phyloP scores from a whole-genome alignment of 2,329 filamentous ascomycete genomes.

The Cladorrhinum sp. region DNA sequence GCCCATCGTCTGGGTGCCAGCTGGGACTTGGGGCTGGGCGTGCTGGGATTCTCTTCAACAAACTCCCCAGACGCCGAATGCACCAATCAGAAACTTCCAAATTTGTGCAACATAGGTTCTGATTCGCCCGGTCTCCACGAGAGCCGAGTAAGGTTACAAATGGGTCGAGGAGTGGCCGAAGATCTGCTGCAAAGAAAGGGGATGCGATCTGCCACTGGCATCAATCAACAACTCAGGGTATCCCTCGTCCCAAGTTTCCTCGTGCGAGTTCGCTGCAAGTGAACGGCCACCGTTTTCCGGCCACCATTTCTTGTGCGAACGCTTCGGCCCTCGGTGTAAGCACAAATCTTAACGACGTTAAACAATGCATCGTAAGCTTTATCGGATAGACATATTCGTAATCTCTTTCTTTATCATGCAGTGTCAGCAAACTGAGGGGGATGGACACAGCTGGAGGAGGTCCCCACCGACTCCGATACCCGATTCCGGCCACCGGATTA shows the following conservation, averaged over 20 bases:
- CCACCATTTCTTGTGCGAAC: neutral
- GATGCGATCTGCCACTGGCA: neutral
- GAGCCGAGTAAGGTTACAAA: slow-evolving; percentile 4
- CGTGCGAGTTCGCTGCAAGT: neutral
- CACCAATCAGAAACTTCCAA: slow-evolving; percentile 20
- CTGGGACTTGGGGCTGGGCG: neutral
- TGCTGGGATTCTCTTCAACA: neutral
- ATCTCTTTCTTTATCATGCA: neutral
- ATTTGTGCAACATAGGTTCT: slow-evolving; percentile 15
- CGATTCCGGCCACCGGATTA: neutral
- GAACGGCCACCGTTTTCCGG: slow-evolving; percentile 5
- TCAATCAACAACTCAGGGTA: neutral
- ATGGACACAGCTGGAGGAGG: neutral
- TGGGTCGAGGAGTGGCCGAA: slow-evolving; percentile 8
- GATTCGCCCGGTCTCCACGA: slow-evolving; percentile 22
- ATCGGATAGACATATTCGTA: neutral
- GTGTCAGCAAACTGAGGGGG: neutral
- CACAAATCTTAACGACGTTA: neutral
- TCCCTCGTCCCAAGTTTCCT: neutral
- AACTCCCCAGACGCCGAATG: neutral
- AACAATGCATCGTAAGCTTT: neutral
- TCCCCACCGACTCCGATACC: neutral
- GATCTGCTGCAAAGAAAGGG: slow-evolving; percentile 11
- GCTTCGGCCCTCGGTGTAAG: neutral
- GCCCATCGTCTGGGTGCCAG: neutral